Percentiles rank a stretch among this genome's conserved stretches.
These are phyloP conservation scores for Dioscorea dumetorum DNA, from an alignment of 106 monocot species.

Conservation along the genomic window DNA sequence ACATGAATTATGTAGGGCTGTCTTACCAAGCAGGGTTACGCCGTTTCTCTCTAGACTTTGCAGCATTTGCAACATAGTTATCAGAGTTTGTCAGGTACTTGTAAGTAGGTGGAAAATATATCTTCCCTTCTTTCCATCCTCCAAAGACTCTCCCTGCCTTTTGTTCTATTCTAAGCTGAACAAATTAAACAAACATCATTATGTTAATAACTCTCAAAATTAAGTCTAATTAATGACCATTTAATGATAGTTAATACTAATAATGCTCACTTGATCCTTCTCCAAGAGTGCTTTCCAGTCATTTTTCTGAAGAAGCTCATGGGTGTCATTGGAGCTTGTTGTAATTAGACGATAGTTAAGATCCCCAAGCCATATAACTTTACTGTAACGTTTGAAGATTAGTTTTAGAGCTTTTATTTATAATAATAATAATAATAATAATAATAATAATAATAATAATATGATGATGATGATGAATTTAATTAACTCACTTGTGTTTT, in stretches of 20 bases:
- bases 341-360: constrained; percentile 71
- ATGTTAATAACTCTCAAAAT: no score
- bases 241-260: no score
- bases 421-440: no score
- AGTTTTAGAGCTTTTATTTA: no score
- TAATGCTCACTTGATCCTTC: constrained; percentile 58
- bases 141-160: constrained; percentile 54
- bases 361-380: constrained; percentile 88
- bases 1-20: no score
- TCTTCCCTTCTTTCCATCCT: constrained; percentile 82
- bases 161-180: constrained; percentile 57
- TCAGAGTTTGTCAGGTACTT: constrained; percentile 72
- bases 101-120: constrained; percentile 81
- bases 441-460: no score
- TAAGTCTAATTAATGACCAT: no score
- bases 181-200: not conserved
- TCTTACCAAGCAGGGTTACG: constrained; percentile 79
- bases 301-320: constrained; percentile 35
- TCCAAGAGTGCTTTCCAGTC: constrained; percentile 66
- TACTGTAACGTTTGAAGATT: constrained; percentile 16
- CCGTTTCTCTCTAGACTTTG: constrained; percentile 45
- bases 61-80: constrained; percentile 26
- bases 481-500: constrained; percentile 58
- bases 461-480: no score
- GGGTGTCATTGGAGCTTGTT: constrained; percentile 18